A percentile compares a stretch with the other conserved stretches of the same genome.
Evolutionary conservation across 257 asterid genomes (phyloP).

Genomic region (Solanum pinnatisectum): DNA sequence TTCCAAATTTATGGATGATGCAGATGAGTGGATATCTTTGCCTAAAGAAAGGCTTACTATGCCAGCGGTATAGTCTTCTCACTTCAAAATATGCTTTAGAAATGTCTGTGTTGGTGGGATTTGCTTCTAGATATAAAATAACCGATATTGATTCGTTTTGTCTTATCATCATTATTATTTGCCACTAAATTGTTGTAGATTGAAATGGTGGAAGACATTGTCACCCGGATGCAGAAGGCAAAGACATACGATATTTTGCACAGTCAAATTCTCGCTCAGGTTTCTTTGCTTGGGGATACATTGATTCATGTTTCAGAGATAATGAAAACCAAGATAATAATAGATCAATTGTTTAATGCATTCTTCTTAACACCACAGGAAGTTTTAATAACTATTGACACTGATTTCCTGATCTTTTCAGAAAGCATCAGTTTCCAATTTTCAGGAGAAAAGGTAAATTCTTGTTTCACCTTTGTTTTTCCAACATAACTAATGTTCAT

Average conservation of each 20-base stretch:
- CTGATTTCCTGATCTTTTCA: slow-evolving; percentile 29
- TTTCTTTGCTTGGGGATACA: slow-evolving; percentile 18
- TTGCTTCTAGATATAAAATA: neutral
- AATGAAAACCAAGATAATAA: neutral
- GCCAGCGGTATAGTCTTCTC: slow-evolving; percentile 28
- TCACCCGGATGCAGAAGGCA: slow-evolving; percentile 47
- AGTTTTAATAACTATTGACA: neutral
- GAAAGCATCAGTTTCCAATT: slow-evolving; percentile 33
- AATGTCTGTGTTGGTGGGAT: neutral
- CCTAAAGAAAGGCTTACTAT: slow-evolving; percentile 24
- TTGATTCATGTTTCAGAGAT: neutral
- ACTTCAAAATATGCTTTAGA: neutral
- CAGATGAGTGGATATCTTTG: slow-evolving; percentile 33
- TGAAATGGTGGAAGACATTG: slow-evolving; percentile 48
- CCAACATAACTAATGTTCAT: neutral
- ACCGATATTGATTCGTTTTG: neutral
- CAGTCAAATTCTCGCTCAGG: slow-evolving; percentile 49
- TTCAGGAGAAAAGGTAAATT: slow-evolving; percentile 48
- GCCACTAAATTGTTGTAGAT: slow-evolving; percentile 27
- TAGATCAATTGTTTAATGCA: neutral
- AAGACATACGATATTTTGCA: slow-evolving; percentile 47
- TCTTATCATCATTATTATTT: neutral
- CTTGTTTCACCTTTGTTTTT: neutral
- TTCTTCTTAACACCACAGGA: neutral
- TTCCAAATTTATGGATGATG: slow-evolving; percentile 44